Percentiles rank a stretch among this genome's conserved stretches.
These are phyloP conservation scores for Cylindrotheca closterium DNA, from an alignment of 108 stramenopile genomes.

Conservation along the genomic window DNA sequence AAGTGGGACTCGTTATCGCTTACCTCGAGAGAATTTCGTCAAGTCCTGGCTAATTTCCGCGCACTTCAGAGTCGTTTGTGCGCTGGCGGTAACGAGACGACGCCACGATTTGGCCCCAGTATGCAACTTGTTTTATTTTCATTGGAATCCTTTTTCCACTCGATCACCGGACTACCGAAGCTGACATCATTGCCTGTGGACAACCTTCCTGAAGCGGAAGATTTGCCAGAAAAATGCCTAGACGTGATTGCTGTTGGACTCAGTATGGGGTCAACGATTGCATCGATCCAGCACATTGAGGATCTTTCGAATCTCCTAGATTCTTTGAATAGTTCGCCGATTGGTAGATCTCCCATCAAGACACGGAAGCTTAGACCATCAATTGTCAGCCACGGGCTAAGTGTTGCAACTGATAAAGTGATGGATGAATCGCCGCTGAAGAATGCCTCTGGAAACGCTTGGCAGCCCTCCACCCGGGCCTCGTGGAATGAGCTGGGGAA, in stretches of 20 bases:
- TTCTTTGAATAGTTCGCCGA: slow-evolving; percentile 9
- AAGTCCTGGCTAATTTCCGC: slow-evolving; percentile 45
- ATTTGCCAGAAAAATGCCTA: slow-evolving; percentile 5
- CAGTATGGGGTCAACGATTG: slow-evolving; percentile 34
- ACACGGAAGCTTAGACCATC: slow-evolving; percentile 62
- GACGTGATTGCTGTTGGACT: slow-evolving; percentile 38
- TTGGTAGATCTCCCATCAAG: slow-evolving; percentile 11
- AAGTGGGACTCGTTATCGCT: slow-evolving; percentile 64
- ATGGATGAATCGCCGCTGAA: neutral
- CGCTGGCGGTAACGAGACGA: neutral
- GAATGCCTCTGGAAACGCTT: neutral
- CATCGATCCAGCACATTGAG: slow-evolving; percentile 52
- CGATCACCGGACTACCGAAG: slow-evolving; percentile 43
- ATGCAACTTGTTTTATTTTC: slow-evolving; percentile 41
- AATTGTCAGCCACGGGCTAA: slow-evolving; percentile 28
- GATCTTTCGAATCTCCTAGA: slow-evolving; percentile 54
- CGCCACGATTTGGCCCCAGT: slow-evolving; percentile 1
- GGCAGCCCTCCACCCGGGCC: neutral
- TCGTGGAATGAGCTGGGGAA: neutral
- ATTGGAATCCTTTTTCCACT: slow-evolving; percentile 54
- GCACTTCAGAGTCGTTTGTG: slow-evolving; percentile 12
- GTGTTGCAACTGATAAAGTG: neutral
- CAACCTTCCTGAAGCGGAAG: neutral
- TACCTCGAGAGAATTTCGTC: slow-evolving; percentile 37
- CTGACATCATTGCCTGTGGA: slow-evolving; percentile 30